Evolutionary conservation across 495 filamentous ascomycete species (phyloP), one percentile per base, ranked within the genome.

Genomic region (Rostrohypoxylon terebratum): DNA sequence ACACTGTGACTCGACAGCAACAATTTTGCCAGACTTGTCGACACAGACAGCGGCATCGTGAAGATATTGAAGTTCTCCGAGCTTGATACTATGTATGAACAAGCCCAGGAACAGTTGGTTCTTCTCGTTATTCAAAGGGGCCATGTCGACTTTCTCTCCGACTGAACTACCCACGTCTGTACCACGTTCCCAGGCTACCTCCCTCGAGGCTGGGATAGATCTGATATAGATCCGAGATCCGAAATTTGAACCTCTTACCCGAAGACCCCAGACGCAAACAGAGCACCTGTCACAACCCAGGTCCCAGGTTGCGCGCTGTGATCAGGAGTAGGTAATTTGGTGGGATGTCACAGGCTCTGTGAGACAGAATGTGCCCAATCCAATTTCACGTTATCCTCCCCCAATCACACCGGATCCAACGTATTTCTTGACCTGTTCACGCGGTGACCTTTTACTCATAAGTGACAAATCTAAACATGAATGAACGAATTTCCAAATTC

Each of bases 31-130:
- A 3, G 83, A 36, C 16, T 80, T 79, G 55, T 90, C 87, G 2
- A 96, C 93, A 73, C 85, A 90, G 10, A 96, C 80, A 2, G 87
- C 90, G 5, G 89, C 85, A 61, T 87, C 79, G 57, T 88, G 81
- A 23, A 88, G 72, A 80, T 84, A 82, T 38, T 90, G 85, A 21
- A 92, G 80, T 64, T 89, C 81, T 25, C 79, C 77, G 25, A 90
- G 80, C 7, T 78, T 81, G 68, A 82, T 84, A 80, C 84, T 82
- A 75, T 91, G 87, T 60, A 91, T 82, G 67, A 90, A 91, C 8
- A 84, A 79, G 34, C 90, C 90, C 53, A 83, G 55, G 59, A 83
- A 85, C 11, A 83, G 28, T 63, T 81, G 77, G 69, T 80, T 79
- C 68, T 73, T 77, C 2, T 45, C 34, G 11, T 31, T 47, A 47